Conservation (phyloP, 257 asterid species). For the Solanum bulbocastanum region DNA sequence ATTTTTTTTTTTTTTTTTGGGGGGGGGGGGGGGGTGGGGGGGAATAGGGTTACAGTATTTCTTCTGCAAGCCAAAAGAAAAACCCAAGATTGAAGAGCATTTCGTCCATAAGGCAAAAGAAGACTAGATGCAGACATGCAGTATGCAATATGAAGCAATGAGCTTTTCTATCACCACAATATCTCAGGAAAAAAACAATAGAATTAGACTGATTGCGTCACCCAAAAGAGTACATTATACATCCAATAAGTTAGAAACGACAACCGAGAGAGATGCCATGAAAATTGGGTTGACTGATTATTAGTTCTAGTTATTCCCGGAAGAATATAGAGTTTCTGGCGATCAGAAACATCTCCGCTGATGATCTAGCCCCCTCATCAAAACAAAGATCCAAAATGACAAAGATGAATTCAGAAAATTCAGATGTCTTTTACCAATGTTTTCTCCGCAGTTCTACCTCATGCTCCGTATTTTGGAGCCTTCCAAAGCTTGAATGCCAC, state of each 20-base stretch:
- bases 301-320: not conserved
- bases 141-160: not conserved
- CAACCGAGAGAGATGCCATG: not conserved
- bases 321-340: not conserved
- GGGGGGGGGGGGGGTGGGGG: too few relatives aligned
- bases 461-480: conserved; percentile 97
- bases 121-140: not conserved
- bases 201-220: not conserved
- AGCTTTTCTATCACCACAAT: not conserved
- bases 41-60: not conserved
- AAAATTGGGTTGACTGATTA: not conserved
- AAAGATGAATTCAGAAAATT: not conserved
- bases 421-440: not conserved
- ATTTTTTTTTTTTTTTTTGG: too few relatives aligned
- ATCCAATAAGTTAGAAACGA: not conserved
- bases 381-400: not conserved
- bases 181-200: not conserved
- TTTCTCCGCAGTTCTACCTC: conserved; percentile 8
- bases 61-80: not conserved
- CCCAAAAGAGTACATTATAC: not conserved
- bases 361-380: not conserved
- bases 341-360: not conserved
- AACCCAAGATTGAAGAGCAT: not conserved
- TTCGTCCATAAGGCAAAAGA: not conserved
- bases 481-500: conserved; percentile 94